These are phyloP conservation scores for Paramecium pentaurelia DNA, from an alignment of 73 alveolate species.

Conservation along the genomic window DNA sequence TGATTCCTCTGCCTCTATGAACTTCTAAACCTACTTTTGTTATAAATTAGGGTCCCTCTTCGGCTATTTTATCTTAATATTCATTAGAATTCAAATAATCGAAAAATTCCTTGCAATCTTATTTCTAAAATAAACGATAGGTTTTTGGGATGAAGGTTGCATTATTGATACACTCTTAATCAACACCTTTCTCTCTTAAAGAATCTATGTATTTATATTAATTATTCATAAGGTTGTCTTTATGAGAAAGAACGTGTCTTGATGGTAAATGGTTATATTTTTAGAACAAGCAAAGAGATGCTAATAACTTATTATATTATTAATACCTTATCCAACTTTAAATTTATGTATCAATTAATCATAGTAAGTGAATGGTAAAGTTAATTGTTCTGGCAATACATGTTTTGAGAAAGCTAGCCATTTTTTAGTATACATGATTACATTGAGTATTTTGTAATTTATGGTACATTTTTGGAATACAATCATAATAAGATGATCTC, in stretches of 20 bases:
- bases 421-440: not conserved
- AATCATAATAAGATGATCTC: not conserved
- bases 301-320: not conserved
- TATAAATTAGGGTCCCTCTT: constrained; percentile 47
- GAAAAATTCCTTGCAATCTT: constrained; percentile 50
- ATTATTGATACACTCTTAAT: constrained; percentile 33
- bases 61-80: not conserved
- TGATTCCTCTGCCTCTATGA: constrained; percentile 60
- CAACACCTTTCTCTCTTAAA: not conserved
- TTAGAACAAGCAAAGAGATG: constrained; percentile 12
- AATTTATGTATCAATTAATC: not conserved
- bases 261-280: constrained; percentile 22
- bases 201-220: not conserved
- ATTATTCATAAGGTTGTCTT: constrained; percentile 9
- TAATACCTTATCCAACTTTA: not conserved
- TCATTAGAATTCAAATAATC: constrained; percentile 23
- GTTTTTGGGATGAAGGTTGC: constrained; percentile 58
- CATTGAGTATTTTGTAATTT: not conserved
- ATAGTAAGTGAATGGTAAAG: constrained; percentile 44
- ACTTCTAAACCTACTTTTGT: constrained; percentile 52
- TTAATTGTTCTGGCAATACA: not conserved
- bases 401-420: not conserved
- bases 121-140: constrained; percentile 38
- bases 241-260: constrained; percentile 30
- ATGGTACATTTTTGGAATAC: not conserved